Evolutionary conservation across 306 rosid genomes (phyloP), one percentile per base, ranked within the genome.

Genomic region (Lathyrus aphaca): DNA sequence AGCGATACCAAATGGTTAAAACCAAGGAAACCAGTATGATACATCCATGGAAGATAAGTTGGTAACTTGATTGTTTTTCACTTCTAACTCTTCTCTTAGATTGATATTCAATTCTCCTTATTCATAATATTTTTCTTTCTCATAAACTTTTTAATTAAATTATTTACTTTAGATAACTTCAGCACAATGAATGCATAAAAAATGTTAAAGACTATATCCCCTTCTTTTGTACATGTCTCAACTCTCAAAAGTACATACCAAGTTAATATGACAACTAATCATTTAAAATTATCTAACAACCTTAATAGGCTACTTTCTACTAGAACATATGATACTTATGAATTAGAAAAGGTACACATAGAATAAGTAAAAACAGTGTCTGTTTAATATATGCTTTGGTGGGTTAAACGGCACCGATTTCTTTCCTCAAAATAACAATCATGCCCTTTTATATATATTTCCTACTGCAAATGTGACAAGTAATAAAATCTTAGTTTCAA

Each of bases 21-120:
- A 62, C 39, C 46, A 29, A 72, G 59, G 37, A 35, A 35, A 6
- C 39, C 39, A 35, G 46, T 38, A 69, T 21, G 48, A 40, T 37
- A 73, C 42, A 73, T 77, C 53, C 74, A 74, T 65, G 48, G 58
- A 18, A 69, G 38, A 43, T 37, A 59, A 49, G 46, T 60, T 17
- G 11, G 18, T 58, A 62, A 39, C 17, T 25, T 4, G 25, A 57
- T 35, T 42, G 13, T 18, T 59, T 68, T 71, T 45, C 43, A 18
- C 17, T 17, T 55, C 13, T 46, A 63, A 25, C 44, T 64, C 45
- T 53, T 43, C 32, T 42, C 27, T 17, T 3, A 35, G 72, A 71
- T 53, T 11, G 16, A 66, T 35, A 18, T 19, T 13, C 43, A 66
- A 66, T 59, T 39, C 63, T 66, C 72, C 66, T 46, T 62, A 13